Conservation (phyloP, 108 stramenopile genomes). For the Pseudonitzschia multiseries region DNA sequence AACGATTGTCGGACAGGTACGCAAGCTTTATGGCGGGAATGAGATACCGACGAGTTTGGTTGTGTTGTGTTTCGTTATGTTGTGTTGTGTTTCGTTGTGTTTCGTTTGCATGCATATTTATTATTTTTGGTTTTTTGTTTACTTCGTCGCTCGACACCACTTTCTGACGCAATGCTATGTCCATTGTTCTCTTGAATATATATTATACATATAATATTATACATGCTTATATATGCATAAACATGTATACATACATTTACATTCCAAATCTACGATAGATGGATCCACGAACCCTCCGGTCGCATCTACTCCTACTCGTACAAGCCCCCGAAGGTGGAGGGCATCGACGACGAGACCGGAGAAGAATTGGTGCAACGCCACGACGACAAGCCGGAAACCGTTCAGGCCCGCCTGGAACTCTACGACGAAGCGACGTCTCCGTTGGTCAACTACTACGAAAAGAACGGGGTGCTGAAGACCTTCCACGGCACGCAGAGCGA, state of each 20-base stretch:
- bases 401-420: conserved; percentile 78
- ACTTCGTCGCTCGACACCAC: background rate
- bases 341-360: conserved; percentile 91
- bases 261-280: too few species aligned
- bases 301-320: conserved; percentile 94
- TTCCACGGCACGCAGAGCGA: conserved; percentile 92
- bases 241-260: too few species aligned
- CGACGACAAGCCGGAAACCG: conserved; percentile 90
- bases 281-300: conserved; percentile 94
- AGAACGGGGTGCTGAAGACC: conserved; percentile 76
- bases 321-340: conserved; percentile 90
- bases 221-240: too few species aligned
- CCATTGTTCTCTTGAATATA: too few species aligned
- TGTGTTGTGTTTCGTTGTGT: too few species aligned
- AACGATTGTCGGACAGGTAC: conserved; percentile 85
- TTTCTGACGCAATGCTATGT: too few species aligned
- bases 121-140: conserved; percentile 5
- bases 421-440: conserved; percentile 89
- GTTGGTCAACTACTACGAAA: conserved; percentile 84
- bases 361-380: conserved; percentile 93
- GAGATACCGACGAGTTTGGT: too few species aligned
- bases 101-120: too few species aligned
- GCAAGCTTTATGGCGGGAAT: too few species aligned
- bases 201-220: too few species aligned
- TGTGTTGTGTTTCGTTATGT: too few species aligned